These are phyloP conservation scores for Glycine tomentella DNA, from an alignment of 306 rosid species.

Conservation along the genomic window DNA sequence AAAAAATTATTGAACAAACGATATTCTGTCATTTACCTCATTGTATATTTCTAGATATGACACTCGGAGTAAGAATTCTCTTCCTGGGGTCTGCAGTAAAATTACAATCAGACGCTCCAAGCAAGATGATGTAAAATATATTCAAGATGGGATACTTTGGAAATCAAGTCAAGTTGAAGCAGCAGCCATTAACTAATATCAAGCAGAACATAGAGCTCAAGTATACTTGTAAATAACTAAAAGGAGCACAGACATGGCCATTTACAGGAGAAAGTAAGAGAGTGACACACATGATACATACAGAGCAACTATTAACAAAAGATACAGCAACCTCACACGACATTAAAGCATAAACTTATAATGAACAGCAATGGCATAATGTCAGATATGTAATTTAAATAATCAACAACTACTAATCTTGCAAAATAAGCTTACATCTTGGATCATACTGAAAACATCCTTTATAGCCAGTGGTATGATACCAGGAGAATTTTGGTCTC, in stretches of 20 bases:
- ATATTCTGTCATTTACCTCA: constrained; percentile 67
- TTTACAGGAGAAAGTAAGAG: constrained; percentile 20
- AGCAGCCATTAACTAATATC: constrained; percentile 12
- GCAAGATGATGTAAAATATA: constrained; percentile 29
- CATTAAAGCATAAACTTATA: constrained; percentile 7
- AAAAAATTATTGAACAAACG: constrained; percentile 19
- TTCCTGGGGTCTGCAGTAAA: constrained; percentile 92
- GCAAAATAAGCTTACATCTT: constrained; percentile 78
- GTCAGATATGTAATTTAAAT: constrained; percentile 1
- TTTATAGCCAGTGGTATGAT: constrained; percentile 96
- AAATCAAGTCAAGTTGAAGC: constrained; percentile 37
- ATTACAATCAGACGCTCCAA: constrained; percentile 39
- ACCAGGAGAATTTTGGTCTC: constrained; percentile 94
- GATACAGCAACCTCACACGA: not conserved
- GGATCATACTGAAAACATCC: constrained; percentile 97
- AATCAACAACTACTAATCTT: constrained; percentile 31
- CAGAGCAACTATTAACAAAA: constrained; percentile 1
- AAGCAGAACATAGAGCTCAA: constrained; percentile 32
- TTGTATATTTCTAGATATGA: constrained; percentile 98
- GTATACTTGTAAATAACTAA: constrained; percentile 26
- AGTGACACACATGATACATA: not conserved
- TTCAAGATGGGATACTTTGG: constrained; percentile 38
- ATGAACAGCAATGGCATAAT: constrained; percentile 10
- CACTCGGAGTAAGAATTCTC: constrained; percentile 96
- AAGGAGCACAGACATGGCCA: constrained; percentile 23